phyloP scores from a whole-genome alignment of 768 basidiomycete species.

The Leccinum variicolor region DNA sequence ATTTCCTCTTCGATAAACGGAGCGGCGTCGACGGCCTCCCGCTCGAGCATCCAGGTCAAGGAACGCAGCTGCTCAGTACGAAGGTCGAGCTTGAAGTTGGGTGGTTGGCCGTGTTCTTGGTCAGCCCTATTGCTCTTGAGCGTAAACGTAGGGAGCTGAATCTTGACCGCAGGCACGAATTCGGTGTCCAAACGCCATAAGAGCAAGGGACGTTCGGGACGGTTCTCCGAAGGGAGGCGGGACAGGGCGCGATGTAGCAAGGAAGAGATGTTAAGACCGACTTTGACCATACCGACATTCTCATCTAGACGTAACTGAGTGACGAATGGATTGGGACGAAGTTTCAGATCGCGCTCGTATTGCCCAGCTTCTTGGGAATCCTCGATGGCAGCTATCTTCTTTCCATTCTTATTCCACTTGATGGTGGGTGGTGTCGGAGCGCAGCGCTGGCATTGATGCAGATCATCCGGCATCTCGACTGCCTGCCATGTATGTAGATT shows the following conservation, averaged over 20 bases:
- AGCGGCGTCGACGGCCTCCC: constrained; percentile 59
- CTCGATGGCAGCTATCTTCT: constrained; percentile 66
- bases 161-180: constrained; percentile 61
- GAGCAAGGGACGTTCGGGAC: constrained; percentile 44
- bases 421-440: constrained; percentile 76
- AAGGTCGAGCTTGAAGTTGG: constrained; percentile 67
- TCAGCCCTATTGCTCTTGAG: constrained; percentile 77
- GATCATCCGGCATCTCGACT: constrained; percentile 42
- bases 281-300: constrained; percentile 66
- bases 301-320: constrained; percentile 73
- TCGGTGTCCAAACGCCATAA: constrained; percentile 85
- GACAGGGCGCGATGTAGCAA: constrained; percentile 84
- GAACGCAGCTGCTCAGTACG: constrained; percentile 88
- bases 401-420: constrained; percentile 64
- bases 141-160: constrained; percentile 59
- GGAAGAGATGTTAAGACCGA: constrained; percentile 86
- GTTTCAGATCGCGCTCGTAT: constrained; percentile 86
- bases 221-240: constrained; percentile 61
- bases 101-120: constrained; percentile 68
- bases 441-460: constrained; percentile 70
- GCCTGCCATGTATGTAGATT: constrained; percentile 66
- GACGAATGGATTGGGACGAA: constrained; percentile 81
- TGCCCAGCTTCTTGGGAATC: constrained; percentile 83
- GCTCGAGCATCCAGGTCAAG: constrained; percentile 86
- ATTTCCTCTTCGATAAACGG: constrained; percentile 94